A percentile compares a stretch with the other conserved stretches of the same genome.
These are phyloP conservation scores for thale cress (Arabidopsis thaliana) DNA, from an alignment of 345 rosid species.

Conservation along the genomic window DNA sequence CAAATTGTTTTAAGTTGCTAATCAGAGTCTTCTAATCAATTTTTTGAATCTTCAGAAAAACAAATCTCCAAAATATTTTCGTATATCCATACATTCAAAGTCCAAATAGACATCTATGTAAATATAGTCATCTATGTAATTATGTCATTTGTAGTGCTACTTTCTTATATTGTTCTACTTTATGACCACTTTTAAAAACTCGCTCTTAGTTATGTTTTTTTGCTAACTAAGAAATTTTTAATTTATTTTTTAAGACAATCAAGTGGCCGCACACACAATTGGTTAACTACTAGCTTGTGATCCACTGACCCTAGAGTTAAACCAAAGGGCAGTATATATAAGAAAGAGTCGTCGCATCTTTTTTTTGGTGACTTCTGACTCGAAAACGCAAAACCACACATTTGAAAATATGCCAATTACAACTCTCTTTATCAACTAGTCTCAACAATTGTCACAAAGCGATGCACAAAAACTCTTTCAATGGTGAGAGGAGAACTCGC, in stretches of 20 bases:
- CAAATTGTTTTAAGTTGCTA: no score
- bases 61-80: background rate
- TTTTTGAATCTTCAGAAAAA: background rate
- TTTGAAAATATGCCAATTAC: constrained; percentile 7
- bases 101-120: background rate
- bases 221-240: background rate
- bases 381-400: constrained; percentile 34
- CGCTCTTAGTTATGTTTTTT: background rate
- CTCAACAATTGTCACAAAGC: background rate
- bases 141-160: background rate
- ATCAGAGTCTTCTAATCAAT: background rate
- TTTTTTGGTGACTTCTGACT: constrained; percentile 37
- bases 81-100: background rate
- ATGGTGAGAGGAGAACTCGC: constrained; percentile 51
- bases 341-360: constrained; percentile 23
- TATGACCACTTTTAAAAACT: background rate
- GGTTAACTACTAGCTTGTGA: constrained; percentile 2
- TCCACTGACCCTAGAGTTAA: constrained; percentile 26
- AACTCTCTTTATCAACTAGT: constrained; percentile 34
- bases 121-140: background rate
- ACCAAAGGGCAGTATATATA: constrained; percentile 34
- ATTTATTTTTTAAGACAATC: background rate
- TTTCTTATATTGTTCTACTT: background rate
- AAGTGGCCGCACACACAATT: constrained; percentile 28
- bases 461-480: background rate